These are phyloP conservation scores for Westerdykella ornata DNA, from an alignment of 2,329 filamentous ascomycete species.

Conservation along the genomic window DNA sequence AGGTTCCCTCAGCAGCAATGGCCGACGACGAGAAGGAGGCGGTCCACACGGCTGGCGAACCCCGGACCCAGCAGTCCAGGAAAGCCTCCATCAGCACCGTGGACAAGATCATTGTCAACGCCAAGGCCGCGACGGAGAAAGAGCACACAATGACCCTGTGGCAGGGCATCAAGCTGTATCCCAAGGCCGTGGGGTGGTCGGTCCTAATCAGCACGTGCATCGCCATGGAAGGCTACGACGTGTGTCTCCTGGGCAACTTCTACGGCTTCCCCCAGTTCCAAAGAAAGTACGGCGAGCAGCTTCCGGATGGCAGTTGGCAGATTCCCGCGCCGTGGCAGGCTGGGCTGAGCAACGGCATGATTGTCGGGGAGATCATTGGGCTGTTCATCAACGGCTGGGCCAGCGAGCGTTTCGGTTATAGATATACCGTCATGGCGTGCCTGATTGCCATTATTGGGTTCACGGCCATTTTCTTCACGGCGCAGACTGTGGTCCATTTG, in stretches of 20 bases:
- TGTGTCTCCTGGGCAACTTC: constrained; percentile 75
- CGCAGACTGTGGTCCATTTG: constrained; percentile 40
- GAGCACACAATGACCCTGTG: constrained; percentile 51
- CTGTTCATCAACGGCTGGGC: constrained; percentile 44
- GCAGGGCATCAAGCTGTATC: constrained; percentile 75
- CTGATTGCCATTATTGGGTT: constrained; percentile 40
- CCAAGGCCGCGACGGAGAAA: constrained; percentile 42
- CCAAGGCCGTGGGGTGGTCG: constrained; percentile 79
- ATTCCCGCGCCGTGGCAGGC: constrained; percentile 45
- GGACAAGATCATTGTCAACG: constrained; percentile 36
- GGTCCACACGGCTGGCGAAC: background rate
- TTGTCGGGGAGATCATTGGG: constrained; percentile 44
- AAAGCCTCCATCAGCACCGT: constrained; percentile 12
- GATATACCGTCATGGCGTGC: constrained; percentile 42
- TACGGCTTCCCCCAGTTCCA: constrained; percentile 50
- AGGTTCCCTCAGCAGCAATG: no score
- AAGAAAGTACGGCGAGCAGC: constrained; percentile 40
- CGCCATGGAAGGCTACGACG: constrained; percentile 85
- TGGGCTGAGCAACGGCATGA: constrained; percentile 43
- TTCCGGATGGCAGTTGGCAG: constrained; percentile 37
- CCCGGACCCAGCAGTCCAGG: background rate
- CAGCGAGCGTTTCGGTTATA: constrained; percentile 43
- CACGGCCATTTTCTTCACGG: constrained; percentile 46
- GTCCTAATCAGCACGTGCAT: constrained; percentile 85
- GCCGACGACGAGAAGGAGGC: no score